Evolutionary conservation across 345 rosid genomes (phyloP).

Genomic region (Salix caprea): DNA sequence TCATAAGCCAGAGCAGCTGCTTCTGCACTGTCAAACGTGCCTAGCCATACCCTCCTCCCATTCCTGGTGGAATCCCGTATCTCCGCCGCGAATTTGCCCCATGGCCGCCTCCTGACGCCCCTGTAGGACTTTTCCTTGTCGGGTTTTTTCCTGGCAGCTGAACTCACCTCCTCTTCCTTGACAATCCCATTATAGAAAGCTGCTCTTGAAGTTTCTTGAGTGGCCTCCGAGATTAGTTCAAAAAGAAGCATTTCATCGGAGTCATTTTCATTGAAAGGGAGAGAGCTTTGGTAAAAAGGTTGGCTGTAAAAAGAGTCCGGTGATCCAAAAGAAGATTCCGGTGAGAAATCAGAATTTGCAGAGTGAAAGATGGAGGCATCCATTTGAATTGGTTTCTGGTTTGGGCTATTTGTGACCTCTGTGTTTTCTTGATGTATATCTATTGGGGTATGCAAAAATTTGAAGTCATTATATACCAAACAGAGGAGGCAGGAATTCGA

Average conservation of each 20-base stretch:
- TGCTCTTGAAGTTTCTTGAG: constrained; percentile 25
- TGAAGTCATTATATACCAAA: constrained; percentile 28
- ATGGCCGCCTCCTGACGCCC: constrained; percentile 71
- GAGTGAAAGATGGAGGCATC: constrained; percentile 40
- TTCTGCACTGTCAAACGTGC: constrained; percentile 72
- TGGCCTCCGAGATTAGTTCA: constrained; percentile 49
- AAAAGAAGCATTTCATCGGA: constrained; percentile 87
- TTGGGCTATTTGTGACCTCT: background rate
- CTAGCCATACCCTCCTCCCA: constrained; percentile 65
- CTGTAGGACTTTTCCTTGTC: constrained; percentile 49
- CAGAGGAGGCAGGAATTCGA: background rate
- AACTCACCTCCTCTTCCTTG: constrained; percentile 54
- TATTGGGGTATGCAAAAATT: background rate
- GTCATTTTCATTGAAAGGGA: constrained; percentile 92
- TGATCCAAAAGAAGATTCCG: constrained; percentile 54
- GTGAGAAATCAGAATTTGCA: constrained; percentile 43
- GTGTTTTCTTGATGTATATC: background rate
- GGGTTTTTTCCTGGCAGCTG: constrained; percentile 25
- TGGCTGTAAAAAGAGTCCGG: constrained; percentile 40
- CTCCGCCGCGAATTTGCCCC: constrained; percentile 82
- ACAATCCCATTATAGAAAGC: background rate
- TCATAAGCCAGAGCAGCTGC: constrained; percentile 75
- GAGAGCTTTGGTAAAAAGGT: constrained; percentile 28
- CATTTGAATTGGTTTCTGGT: constrained; percentile 26
- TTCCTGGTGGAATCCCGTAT: constrained; percentile 66